Conservation (phyloP, 1,284 basidiomycete genomes). For the Termitomyces sp. region DNA sequence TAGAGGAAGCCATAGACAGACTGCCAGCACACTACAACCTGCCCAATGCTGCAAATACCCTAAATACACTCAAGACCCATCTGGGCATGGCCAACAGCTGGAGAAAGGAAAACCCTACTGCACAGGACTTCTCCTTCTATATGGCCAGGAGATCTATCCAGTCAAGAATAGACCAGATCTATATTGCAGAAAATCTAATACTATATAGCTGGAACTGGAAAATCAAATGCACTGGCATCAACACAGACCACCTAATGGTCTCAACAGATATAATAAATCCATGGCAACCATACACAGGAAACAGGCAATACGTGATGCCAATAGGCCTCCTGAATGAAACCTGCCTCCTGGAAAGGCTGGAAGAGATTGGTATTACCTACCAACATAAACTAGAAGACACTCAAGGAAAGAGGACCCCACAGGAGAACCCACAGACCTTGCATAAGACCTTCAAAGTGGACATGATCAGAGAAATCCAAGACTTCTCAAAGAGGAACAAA, state of each 20-base stretch:
- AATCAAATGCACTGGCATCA: neutral
- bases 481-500: neutral
- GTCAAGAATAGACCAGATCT: conserved; percentile 2
- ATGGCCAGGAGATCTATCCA: neutral
- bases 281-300: neutral
- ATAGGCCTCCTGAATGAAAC: neutral
- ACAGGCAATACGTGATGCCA: neutral
- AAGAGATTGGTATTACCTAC: neutral
- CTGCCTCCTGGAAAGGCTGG: neutral
- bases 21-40: neutral
- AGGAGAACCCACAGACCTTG: neutral
- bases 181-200: neutral
- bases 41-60: neutral
- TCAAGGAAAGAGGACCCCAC: neutral
- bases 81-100: neutral
- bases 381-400: neutral
- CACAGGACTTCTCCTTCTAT: neutral
- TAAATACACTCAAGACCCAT: neutral
- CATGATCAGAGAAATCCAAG: neutral
- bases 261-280: neutral
- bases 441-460: neutral
- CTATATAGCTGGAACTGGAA: neutral
- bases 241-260: conserved; percentile 1
- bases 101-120: neutral
- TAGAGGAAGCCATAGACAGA: neutral